Conservation (phyloP, 805 yeast genomes). For the Hanseniaspora thailandica region DNA sequence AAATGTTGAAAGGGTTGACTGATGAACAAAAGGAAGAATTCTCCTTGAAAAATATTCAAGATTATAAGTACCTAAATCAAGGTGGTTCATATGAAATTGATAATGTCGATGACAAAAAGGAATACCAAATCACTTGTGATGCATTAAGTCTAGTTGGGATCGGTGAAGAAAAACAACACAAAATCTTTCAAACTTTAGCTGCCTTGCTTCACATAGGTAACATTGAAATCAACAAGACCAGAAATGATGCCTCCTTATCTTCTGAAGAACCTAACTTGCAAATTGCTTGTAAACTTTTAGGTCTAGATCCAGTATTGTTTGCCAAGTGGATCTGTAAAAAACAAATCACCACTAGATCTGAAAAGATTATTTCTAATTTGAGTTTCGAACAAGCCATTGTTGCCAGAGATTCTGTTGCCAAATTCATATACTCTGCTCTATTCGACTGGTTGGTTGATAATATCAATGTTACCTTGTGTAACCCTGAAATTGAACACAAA, state of each 20-base stretch:
- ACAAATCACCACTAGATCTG: constrained; percentile 84
- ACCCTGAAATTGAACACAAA: constrained; percentile 50
- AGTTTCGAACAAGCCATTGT: constrained; percentile 75
- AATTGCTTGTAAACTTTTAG: constrained; percentile 73
- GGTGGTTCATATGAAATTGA: constrained; percentile 63
- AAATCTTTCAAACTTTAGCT: constrained; percentile 69
- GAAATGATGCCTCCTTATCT: constrained; percentile 68
- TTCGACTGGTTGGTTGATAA: constrained; percentile 90
- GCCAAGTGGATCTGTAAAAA: constrained; percentile 88
- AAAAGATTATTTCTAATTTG: constrained; percentile 75
- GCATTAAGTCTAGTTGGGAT: constrained; percentile 78
- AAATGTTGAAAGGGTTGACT: constrained; percentile 62
- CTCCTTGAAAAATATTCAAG: constrained; percentile 51
- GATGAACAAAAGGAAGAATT: constrained; percentile 42
- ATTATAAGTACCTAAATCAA: constrained; percentile 74
- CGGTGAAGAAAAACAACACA: constrained; percentile 41
- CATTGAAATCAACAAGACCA: constrained; percentile 70
- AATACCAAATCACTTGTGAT: constrained; percentile 60
- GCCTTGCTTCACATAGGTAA: constrained; percentile 89
- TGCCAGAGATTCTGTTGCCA: constrained; percentile 94
- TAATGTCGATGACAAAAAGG: constrained; percentile 73
- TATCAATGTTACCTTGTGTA: constrained; percentile 71
- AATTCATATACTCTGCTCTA: constrained; percentile 79
- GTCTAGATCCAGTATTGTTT: constrained; percentile 59
- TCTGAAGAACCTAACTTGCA: constrained; percentile 78